Percentiles rank a stretch among this genome's conserved stretches.
Evolutionary conservation across 2,329 filamentous ascomycete genomes (phyloP).

Genomic region (Fonsecaea multimorphosa): DNA sequence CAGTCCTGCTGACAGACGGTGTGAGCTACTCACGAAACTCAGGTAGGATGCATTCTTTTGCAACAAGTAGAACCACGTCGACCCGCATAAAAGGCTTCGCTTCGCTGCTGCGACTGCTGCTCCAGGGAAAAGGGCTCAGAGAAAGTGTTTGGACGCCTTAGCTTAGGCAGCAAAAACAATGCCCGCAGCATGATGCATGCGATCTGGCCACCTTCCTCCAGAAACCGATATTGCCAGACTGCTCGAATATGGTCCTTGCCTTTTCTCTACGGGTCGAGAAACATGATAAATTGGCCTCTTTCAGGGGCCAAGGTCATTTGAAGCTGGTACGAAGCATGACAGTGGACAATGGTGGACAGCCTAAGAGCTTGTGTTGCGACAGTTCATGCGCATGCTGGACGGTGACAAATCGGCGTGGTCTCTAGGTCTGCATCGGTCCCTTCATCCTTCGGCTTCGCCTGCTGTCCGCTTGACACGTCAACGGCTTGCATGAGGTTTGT

Average conservation of each 20-base stretch:
- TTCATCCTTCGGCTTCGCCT: slow-evolving; percentile 30
- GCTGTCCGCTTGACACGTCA: slow-evolving; percentile 40
- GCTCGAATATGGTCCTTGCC: background rate
- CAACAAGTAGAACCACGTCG: slow-evolving; percentile 31
- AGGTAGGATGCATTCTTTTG: slow-evolving; percentile 4
- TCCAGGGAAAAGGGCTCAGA: slow-evolving; percentile 7
- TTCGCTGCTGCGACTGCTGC: slow-evolving; percentile 16
- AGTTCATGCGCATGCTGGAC: slow-evolving; percentile 16
- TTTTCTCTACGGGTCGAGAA: slow-evolving; percentile 8
- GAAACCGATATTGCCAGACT: slow-evolving; percentile 4
- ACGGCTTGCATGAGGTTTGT: slow-evolving; percentile 35
- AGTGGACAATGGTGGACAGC: slow-evolving; percentile 25
- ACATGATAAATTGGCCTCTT: slow-evolving; percentile 2
- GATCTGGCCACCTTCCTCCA: slow-evolving; percentile 10
- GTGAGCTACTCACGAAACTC: background rate
- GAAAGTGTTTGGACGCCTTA: slow-evolving; percentile 14
- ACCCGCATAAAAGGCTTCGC: slow-evolving; percentile 28
- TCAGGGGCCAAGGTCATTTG: slow-evolving; percentile 24
- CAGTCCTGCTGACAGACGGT: background rate
- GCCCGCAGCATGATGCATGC: slow-evolving; percentile 33
- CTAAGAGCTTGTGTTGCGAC: slow-evolving; percentile 32
- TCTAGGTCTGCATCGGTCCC: slow-evolving; percentile 31
- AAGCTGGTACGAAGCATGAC: slow-evolving; percentile 31
- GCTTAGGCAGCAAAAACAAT: slow-evolving; percentile 31
- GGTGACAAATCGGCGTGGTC: slow-evolving; percentile 34